phyloP scores from a whole-genome alignment of 2,329 filamentous ascomycete genomes.

The Byssothecium circinans region DNA sequence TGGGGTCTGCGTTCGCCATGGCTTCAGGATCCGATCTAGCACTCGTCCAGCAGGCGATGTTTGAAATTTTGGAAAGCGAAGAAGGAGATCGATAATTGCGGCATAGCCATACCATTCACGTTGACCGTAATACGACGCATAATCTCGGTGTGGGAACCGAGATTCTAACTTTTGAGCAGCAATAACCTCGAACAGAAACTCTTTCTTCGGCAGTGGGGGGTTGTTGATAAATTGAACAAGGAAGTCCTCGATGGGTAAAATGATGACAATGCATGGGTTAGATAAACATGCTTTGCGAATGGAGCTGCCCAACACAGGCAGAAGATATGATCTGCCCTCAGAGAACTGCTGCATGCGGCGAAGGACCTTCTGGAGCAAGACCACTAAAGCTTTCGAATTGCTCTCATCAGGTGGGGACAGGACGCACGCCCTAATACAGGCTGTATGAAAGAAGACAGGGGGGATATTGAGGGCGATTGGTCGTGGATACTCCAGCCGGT shows the following conservation, averaged over 20 bases:
- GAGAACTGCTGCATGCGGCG: slow-evolving; percentile 29
- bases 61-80: slow-evolving; percentile 38
- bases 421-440: slow-evolving; percentile 23
- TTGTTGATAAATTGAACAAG: slow-evolving; percentile 45
- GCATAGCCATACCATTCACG: slow-evolving; percentile 49
- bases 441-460: slow-evolving; percentile 41
- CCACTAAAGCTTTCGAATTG: slow-evolving; percentile 9
- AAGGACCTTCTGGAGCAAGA: slow-evolving; percentile 28
- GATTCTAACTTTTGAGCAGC: slow-evolving; percentile 37
- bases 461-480: slow-evolving; percentile 43
- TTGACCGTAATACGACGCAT: slow-evolving; percentile 49
- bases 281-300: slow-evolving; percentile 35
- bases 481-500: slow-evolving; percentile 52
- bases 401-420: not conserved
- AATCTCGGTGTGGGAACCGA: slow-evolving; percentile 37
- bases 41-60: slow-evolving; percentile 28
- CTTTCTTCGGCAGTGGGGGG: slow-evolving; percentile 47
- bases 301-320: slow-evolving; percentile 32
- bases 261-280: slow-evolving; percentile 28
- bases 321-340: slow-evolving; percentile 39
- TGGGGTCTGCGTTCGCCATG: slow-evolving; percentile 48
- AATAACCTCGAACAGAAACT: slow-evolving; percentile 51
- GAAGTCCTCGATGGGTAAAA: slow-evolving; percentile 44
- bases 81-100: slow-evolving; percentile 49
- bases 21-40: slow-evolving; percentile 42